Evolutionary conservation across 768 basidiomycete genomes (phyloP).

Genomic region (Gelatoporia subvermispora): DNA sequence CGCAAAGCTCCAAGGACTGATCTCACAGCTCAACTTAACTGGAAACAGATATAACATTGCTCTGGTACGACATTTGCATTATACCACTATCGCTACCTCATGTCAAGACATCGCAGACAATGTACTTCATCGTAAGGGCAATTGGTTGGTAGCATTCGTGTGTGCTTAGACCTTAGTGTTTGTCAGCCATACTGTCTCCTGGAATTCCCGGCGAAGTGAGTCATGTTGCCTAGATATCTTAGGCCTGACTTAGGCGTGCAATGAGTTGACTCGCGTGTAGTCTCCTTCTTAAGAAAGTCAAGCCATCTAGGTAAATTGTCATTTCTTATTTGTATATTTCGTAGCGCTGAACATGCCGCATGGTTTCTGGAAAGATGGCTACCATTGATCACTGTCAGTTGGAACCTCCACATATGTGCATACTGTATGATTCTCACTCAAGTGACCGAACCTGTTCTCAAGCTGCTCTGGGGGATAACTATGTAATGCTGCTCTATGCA

Average conservation of each 20-base stretch:
- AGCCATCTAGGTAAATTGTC: constrained; percentile 61
- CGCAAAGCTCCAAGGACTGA: constrained; percentile 40
- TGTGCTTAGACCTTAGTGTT: neutral
- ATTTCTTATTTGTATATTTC: too few relatives aligned
- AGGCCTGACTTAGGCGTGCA: neutral
- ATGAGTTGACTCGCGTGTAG: constrained; percentile 12
- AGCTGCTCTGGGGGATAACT: constrained; percentile 63
- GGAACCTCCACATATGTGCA: neutral
- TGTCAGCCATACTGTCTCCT: constrained; percentile 53
- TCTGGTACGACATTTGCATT: constrained; percentile 35
- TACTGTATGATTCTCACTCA: too few relatives aligned
- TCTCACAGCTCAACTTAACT: constrained; percentile 47
- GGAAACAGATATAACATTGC: constrained; percentile 65
- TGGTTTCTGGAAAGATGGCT: too few relatives aligned
- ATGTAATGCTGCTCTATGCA: constrained; percentile 49
- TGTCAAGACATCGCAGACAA: constrained; percentile 38
- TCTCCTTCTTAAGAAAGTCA: constrained; percentile 55
- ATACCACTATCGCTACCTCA: neutral
- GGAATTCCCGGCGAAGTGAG: constrained; percentile 68
- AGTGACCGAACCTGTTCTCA: neutral
- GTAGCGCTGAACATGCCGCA: too few relatives aligned
- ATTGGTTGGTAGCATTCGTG: too few relatives aligned
- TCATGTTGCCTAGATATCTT: neutral
- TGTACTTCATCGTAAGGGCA: constrained; percentile 60
- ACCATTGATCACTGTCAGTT: constrained; percentile 55